These are phyloP conservation scores for Yamadazyma triangularis DNA, from an alignment of 1,139 yeast species.

Conservation along the genomic window DNA sequence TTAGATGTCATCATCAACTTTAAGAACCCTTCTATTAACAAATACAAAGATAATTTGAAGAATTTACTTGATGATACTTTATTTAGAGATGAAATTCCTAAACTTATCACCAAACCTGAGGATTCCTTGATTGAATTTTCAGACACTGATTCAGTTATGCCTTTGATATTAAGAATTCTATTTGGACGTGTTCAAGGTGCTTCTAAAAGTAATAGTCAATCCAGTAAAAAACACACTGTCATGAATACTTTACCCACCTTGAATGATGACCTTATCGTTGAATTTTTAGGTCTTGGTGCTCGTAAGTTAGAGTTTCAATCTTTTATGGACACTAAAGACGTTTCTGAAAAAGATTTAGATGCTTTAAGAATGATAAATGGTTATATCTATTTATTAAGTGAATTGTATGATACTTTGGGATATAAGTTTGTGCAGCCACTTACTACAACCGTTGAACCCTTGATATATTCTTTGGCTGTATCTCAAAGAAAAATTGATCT, in stretches of 20 bases:
- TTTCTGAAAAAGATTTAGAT: slow-evolving; percentile 11
- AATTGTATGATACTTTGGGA: slow-evolving; percentile 62
- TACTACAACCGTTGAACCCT: slow-evolving; percentile 51
- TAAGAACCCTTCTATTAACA: slow-evolving; percentile 53
- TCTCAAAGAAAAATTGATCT: slow-evolving; percentile 47
- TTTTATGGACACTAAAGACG: slow-evolving; percentile 21
- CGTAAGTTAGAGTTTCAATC: slow-evolving; percentile 45
- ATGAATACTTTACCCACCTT: slow-evolving; percentile 66
- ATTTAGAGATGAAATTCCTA: slow-evolving; percentile 79
- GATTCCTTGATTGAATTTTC: slow-evolving; percentile 52
- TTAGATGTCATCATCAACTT: slow-evolving; percentile 67
- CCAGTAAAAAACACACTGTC: slow-evolving; percentile 74
- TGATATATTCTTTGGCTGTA: slow-evolving; percentile 52
- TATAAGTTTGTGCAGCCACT: slow-evolving; percentile 49
- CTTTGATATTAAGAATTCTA: slow-evolving; percentile 69
- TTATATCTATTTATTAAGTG: slow-evolving; percentile 63
- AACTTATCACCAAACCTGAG: slow-evolving; percentile 51
- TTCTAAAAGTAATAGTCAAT: slow-evolving; percentile 59
- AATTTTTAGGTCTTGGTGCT: slow-evolving; percentile 62
- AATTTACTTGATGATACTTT: slow-evolving; percentile 78
- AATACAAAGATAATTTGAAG: slow-evolving; percentile 68
- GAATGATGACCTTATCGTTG: slow-evolving; percentile 46
- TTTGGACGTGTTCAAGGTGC: slow-evolving; percentile 80
- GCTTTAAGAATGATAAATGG: slow-evolving; percentile 60
- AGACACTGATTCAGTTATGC: slow-evolving; percentile 61